Evolutionary conservation across 2,329 filamentous ascomycete species (phyloP).

Genomic region (Xylaria sp.): DNA sequence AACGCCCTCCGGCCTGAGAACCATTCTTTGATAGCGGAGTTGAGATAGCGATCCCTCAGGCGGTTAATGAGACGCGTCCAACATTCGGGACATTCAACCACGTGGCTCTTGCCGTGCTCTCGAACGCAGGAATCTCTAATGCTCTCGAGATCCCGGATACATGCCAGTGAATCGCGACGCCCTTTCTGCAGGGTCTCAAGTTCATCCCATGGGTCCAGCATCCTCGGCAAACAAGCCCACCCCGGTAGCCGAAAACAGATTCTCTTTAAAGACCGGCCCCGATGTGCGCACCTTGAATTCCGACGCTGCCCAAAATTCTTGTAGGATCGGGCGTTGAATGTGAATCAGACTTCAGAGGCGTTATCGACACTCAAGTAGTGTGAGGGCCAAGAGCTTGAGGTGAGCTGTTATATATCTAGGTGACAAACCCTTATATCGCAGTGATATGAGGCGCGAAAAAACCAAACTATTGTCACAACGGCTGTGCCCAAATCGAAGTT

Average conservation of each 20-base stretch:
- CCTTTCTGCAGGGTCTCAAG: constrained; percentile 40
- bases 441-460: not conserved
- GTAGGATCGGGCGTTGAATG: not conserved
- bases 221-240: constrained; percentile 20
- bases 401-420: too few species aligned
- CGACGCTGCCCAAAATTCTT: not conserved
- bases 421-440: not conserved
- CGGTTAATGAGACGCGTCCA: constrained; percentile 54
- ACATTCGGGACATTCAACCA: constrained; percentile 55
- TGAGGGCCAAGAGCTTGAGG: too few species aligned
- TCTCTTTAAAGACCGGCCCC: not conserved
- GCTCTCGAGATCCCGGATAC: constrained; percentile 49
- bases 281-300: not conserved
- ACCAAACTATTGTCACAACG: not conserved
- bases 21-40: constrained; percentile 53
- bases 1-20: constrained; percentile 57
- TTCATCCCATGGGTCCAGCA: constrained; percentile 44
- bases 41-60: constrained; percentile 49
- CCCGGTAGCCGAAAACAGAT: not conserved
- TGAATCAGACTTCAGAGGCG: not conserved
- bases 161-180: constrained; percentile 37
- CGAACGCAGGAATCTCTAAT: constrained; percentile 51
- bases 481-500: not conserved
- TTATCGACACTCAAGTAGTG: too few species aligned
- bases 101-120: constrained; percentile 50